Conservation (phyloP, 148 eudicot species). For the Polygonum aviculare region DNA sequence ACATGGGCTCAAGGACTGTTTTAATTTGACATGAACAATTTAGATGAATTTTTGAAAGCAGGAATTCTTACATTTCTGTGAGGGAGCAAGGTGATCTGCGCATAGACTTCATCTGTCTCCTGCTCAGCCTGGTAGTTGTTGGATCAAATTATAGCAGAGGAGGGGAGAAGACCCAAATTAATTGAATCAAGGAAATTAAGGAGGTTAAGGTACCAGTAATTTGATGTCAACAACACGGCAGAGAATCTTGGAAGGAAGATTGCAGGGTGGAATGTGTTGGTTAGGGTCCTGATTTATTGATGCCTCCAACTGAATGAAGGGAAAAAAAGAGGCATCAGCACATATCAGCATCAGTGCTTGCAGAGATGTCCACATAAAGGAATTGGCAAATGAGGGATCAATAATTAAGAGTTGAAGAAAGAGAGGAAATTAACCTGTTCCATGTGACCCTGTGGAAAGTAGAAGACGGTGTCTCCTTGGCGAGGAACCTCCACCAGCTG, state of each 20-base stretch:
- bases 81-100: constrained; percentile 66
- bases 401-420: background rate
- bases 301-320: constrained; percentile 53
- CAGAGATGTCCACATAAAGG: background rate
- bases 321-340: background rate
- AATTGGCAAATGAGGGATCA: background rate
- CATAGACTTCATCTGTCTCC: constrained; percentile 94
- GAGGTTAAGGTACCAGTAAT: constrained; percentile 49
- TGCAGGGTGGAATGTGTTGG: constrained; percentile 48
- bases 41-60: constrained; percentile 16
- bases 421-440: constrained; percentile 46
- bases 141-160: background rate
- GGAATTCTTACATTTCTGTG: constrained; percentile 48
- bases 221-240: constrained; percentile 50
- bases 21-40: background rate
- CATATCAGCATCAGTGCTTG: background rate
- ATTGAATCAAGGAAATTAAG: constrained; percentile 9
- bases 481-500: constrained; percentile 70
- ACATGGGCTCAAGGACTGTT: background rate
- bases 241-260: constrained; percentile 64
- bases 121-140: constrained; percentile 54
- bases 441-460: constrained; percentile 95
- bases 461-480: constrained; percentile 53
- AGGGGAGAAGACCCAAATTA: background rate
- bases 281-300: constrained; percentile 59